Base-by-base conservation (phyloP, 352 stramenopile genomes). In the Pythium phragmitis region DNA sequence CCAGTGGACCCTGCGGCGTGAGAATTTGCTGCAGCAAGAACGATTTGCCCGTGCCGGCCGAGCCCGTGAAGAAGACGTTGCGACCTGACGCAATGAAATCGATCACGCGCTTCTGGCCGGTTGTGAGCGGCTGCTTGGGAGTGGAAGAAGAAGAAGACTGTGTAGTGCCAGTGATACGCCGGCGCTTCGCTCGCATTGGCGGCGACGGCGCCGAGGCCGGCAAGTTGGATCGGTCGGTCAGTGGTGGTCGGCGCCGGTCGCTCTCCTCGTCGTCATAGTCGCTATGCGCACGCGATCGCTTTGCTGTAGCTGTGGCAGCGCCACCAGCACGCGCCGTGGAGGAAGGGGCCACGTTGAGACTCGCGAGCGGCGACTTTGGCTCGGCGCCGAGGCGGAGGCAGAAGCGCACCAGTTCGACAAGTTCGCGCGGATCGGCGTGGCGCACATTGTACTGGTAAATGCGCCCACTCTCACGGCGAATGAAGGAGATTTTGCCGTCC, bases 31-130 rank as follows among this genome's bases (percentile, higher is more conserved):
- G 79, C 16, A 96, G 71, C 23, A 94, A 49, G 54, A 91, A 90
- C 43, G 85, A 94, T 62, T 95, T 96, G 68, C 85, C 88, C 1
- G 85, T 92, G 28, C 88, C 88, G 2, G 87, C 88, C 54, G 82
- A 87, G 33, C 88, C 88, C 16, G 88, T 96, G 68, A 96, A 95
- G 66, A 96, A 96, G 7, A 96, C 76, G 60, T 90, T 90, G 66
- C 81, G 74, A n/a, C 65, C 60, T 14, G 69, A 21, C 6, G 60
- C 61, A 17, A 92, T 68, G 3, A 80, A 21, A 1, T 72, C 26
- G 36, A 91, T 34, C 28, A 91, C 75, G 21, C 70, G 76, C 16
- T 73, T 60, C 19, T 89, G 79, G 41, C 87, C 77, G 1, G 12
- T 2, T 34, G 80, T 88, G 42, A 86, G 57, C 14, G 52, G 16